Evolutionary conservation across 176 grass and related monocot genomes (phyloP).

Genomic region (Tuctoria greenei): DNA sequence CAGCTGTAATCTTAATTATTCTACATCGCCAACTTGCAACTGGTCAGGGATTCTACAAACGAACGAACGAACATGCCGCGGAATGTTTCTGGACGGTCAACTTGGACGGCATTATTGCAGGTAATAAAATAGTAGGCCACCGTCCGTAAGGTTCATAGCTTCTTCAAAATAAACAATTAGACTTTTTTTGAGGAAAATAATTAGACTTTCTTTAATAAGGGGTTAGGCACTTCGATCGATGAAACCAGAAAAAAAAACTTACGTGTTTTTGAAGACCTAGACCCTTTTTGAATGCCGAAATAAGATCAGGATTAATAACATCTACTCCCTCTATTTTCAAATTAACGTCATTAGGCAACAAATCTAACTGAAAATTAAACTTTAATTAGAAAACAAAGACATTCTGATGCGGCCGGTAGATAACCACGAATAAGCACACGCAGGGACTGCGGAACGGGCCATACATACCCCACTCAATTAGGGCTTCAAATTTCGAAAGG

Average conservation of each 20-base stretch:
- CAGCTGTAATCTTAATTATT: no score
- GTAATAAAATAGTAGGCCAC: background rate
- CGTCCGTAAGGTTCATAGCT: background rate
- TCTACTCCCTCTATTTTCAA: no score
- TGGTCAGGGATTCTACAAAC: background rate
- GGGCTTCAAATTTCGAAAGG: conserved; percentile 27
- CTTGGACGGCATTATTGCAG: background rate
- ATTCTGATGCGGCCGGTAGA: background rate
- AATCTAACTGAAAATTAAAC: background rate
- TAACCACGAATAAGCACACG: background rate
- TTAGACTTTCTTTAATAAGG: no score
- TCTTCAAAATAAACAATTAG: background rate
- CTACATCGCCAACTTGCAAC: background rate
- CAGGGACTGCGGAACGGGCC: no score
- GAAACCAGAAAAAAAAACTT: no score
- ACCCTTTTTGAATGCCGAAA: no score
- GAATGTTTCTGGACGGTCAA: background rate
- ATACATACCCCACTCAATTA: background rate
- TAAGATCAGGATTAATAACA: no score
- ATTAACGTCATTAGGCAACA: no score
- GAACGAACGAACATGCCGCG: background rate
- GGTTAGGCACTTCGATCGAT: no score
- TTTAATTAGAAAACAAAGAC: background rate
- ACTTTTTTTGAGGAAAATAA: no score
- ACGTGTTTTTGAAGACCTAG: no score